Evolutionary conservation across 768 basidiomycete genomes (phyloP).

Genomic region (Gautieria morchelliformis): DNA sequence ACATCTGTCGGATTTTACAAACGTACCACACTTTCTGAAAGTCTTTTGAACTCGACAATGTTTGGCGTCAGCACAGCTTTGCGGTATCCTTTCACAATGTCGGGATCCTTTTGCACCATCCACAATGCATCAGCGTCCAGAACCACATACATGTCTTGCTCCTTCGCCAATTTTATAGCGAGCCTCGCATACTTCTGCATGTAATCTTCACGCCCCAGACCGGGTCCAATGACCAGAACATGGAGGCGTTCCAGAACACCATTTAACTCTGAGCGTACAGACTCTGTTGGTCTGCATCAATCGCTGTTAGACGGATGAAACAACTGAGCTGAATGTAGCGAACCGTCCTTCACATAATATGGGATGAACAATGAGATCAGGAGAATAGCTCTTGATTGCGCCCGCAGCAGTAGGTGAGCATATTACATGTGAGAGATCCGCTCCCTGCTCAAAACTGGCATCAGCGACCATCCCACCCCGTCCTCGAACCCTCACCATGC

Average conservation of each 20-base stretch:
- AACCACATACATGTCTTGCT: constrained; percentile 78
- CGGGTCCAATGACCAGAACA: constrained; percentile 88
- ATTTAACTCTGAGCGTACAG: constrained; percentile 43
- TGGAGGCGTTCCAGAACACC: constrained; percentile 80
- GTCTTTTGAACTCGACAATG: constrained; percentile 81
- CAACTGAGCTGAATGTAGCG: constrained; percentile 18
- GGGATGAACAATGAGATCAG: constrained; percentile 95
- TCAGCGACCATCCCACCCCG: constrained; percentile 1
- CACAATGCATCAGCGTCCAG: constrained; percentile 91
- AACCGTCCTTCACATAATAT: constrained; percentile 67
- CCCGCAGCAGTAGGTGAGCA: constrained; percentile 88
- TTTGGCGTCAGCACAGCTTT: constrained; percentile 91
- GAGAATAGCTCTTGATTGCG: constrained; percentile 95
- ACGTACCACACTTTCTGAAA: constrained; percentile 64
- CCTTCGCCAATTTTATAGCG: constrained; percentile 64
- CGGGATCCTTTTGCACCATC: constrained; percentile 67
- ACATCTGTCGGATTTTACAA: neutral
- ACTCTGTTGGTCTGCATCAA: constrained; percentile 33
- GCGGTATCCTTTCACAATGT: constrained; percentile 73
- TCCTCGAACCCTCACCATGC: constrained; percentile 42
- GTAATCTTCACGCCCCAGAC: constrained; percentile 81
- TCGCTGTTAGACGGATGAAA: neutral
- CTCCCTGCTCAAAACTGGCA: constrained; percentile 45
- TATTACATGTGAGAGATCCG: constrained; percentile 93
- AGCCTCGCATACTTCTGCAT: constrained; percentile 79